Evolutionary conservation across 176 grass and related monocot species (phyloP), one percentile per base, ranked within the genome.

Genomic region (Secale cereale): DNA sequence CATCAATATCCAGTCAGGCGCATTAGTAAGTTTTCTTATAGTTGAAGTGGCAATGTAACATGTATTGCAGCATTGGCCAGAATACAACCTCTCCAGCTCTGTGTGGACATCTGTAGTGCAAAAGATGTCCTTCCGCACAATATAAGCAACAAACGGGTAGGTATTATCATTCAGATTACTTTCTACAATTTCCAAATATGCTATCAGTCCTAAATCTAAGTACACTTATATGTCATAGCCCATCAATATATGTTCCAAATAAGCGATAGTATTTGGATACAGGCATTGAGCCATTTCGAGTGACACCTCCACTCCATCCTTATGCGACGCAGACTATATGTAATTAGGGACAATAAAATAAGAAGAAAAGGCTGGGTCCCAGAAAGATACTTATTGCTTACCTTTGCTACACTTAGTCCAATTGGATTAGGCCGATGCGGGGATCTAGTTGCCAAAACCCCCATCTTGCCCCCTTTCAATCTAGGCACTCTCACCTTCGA

Each of bases 371-470:
- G 5, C 27, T 76, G 54, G 3, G 61, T 66, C 83, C 10, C 26
- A 78, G 66, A 77, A 71, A 64, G 20, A 63, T 41, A 9, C 65
- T 37, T 36, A 70, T 27, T 59, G 28, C 30, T 86, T 86, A 95
- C 96, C 89, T 98, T 98, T 37, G 93, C 96, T 89, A 98, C 87
- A 80, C 91, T 98, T 1, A 98, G 93, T 66, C 96, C 96, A 70
- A 95, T 94, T 78, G 96, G 96, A 81, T 94, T 95, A 91, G 96
- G 96, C 28, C 96, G 81, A 86, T 95, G 96, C 2, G 96, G 96
- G 2, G 93, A 92, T 70, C 96, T 92, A 74, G 96, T 95, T 50
- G 96, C 89, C 80, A 98, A 82, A 59, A 98, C 86, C 22, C 93
- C 96, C 89, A 94, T 95, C 81, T 95, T 98, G 43, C 75, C 83